phyloP scores from a whole-genome alignment of 1,139 yeast genomes.

The Taphrina wiesneri region DNA sequence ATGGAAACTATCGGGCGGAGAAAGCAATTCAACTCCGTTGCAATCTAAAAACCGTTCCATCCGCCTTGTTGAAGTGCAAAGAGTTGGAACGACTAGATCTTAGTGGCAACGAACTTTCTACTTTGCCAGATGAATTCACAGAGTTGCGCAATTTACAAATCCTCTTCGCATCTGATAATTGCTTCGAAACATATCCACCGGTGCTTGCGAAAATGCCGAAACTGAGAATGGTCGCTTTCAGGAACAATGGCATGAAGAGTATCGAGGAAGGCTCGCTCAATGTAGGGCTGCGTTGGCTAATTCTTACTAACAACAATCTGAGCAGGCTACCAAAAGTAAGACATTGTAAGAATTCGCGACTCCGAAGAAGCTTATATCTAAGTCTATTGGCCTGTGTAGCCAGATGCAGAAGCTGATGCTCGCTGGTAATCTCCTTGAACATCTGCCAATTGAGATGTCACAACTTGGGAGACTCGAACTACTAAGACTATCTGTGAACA shows the following conservation, averaged over 20 bases:
- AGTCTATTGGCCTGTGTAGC: constrained; percentile 10
- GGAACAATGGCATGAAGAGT: constrained; percentile 16
- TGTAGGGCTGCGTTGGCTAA: constrained; percentile 9
- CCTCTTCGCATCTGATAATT: constrained; percentile 15
- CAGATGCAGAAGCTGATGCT: constrained; percentile 22
- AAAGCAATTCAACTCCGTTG: not conserved
- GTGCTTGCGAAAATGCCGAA: constrained; percentile 6
- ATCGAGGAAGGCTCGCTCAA: constrained; percentile 8
- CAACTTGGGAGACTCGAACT: not conserved
- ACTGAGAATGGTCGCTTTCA: constrained; percentile 26
- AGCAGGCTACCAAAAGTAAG: constrained; percentile 1
- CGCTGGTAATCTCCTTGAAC: constrained; percentile 12
- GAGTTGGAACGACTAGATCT: constrained; percentile 15
- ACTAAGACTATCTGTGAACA: constrained; percentile 10
- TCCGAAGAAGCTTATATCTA: not conserved
- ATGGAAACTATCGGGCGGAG: not conserved
- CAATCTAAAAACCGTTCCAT: not conserved
- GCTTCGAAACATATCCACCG: constrained; percentile 2
- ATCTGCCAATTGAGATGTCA: constrained; percentile 15
- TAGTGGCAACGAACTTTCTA: constrained; percentile 8
- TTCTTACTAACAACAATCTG: constrained; percentile 23
- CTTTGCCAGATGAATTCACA: constrained; percentile 7
- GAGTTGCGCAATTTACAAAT: not conserved
- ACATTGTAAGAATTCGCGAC: not conserved
- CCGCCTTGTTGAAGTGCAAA: not conserved